These are phyloP conservation scores for Bipolaris oryzae DNA, from an alignment of 2,329 filamentous ascomycete species.

Conservation along the genomic window DNA sequence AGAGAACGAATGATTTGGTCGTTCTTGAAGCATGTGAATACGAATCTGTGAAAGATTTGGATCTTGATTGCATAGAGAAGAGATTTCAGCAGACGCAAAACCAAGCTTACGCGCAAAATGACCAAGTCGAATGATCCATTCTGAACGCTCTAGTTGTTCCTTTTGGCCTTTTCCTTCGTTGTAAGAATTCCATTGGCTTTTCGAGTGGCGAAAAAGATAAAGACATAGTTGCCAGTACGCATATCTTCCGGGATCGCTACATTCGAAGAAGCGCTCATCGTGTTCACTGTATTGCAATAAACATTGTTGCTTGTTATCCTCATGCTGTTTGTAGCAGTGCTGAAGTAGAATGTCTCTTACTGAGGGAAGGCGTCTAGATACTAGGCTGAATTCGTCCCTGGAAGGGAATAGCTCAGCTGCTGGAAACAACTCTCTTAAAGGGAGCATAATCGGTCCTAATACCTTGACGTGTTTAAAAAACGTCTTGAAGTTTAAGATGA, in stretches of 20 bases:
- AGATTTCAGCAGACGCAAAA: constrained; percentile 10
- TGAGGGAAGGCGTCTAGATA: constrained; percentile 8
- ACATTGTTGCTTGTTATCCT: neutral
- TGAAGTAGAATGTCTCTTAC: constrained; percentile 17
- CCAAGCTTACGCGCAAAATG: constrained; percentile 2
- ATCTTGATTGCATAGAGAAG: constrained; percentile 7
- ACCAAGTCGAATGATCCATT: constrained; percentile 3
- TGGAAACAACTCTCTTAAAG: constrained; percentile 12
- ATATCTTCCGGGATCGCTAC: constrained; percentile 2
- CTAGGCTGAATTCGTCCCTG: constrained; percentile 6
- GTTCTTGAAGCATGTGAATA: constrained; percentile 8
- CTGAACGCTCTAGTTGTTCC: neutral
- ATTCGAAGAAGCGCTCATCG: constrained; percentile 7
- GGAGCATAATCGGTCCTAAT: constrained; percentile 15
- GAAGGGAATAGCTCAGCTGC: constrained; percentile 4
- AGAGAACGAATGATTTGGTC: constrained; percentile 1
- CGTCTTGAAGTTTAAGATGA: constrained; percentile 15
- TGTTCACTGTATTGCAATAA: constrained; percentile 11
- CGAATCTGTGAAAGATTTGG: constrained; percentile 6
- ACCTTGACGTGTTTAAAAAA: constrained; percentile 20
- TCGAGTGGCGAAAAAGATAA: constrained; percentile 3
- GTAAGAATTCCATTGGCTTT: neutral
- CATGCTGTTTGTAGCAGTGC: neutral
- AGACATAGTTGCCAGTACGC: constrained; percentile 21
- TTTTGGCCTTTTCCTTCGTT: neutral